Percentiles rank a stretch among this genome's conserved stretches.
These are phyloP conservation scores for Wickerhamomyces bovis DNA, from an alignment of 805 yeast genomes.

Conservation along the genomic window DNA sequence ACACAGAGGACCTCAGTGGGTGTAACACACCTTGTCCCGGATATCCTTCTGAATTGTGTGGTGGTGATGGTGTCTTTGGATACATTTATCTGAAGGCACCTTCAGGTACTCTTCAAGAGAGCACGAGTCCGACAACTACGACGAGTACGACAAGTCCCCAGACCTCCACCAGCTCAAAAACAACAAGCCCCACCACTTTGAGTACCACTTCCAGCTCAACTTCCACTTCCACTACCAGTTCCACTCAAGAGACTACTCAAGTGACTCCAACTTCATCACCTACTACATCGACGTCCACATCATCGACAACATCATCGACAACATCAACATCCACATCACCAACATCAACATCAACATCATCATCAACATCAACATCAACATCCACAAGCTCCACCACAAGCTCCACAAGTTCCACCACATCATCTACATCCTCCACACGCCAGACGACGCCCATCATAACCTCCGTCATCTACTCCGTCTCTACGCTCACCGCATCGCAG, in stretches of 20 bases:
- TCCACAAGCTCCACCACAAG: slow-evolving; percentile 8
- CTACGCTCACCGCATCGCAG: slow-evolving; percentile 4
- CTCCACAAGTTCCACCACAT: slow-evolving; percentile 5
- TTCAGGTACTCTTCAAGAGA: slow-evolving; percentile 4
- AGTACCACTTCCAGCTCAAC: slow-evolving; percentile 12
- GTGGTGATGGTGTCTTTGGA: slow-evolving; percentile 35
- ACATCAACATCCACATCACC: slow-evolving; percentile 12
- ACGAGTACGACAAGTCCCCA: slow-evolving; percentile 14
- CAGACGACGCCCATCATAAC: slow-evolving; percentile 6
- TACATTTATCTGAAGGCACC: slow-evolving; percentile 27
- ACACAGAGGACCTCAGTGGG: slow-evolving; percentile 20
- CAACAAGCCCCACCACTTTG: too few relatives aligned
- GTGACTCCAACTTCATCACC: too few relatives aligned
- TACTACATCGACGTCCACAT: slow-evolving; percentile 16
- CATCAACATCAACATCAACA: slow-evolving; percentile 13
- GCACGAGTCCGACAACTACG: slow-evolving; percentile 9
- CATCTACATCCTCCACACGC: slow-evolving; percentile 5
- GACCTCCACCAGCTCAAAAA: slow-evolving; percentile 9
- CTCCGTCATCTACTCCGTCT: slow-evolving; percentile 5
- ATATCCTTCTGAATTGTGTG: slow-evolving; percentile 34
- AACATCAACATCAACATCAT: slow-evolving; percentile 8
- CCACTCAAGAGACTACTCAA: too few relatives aligned
- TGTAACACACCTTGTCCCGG: slow-evolving; percentile 38
- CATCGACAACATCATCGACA: slow-evolving; percentile 17
- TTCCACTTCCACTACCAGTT: neutral